Evolutionary conservation across 2,329 filamentous ascomycete genomes (phyloP).

Genomic region (Delphinella strobiligena): DNA sequence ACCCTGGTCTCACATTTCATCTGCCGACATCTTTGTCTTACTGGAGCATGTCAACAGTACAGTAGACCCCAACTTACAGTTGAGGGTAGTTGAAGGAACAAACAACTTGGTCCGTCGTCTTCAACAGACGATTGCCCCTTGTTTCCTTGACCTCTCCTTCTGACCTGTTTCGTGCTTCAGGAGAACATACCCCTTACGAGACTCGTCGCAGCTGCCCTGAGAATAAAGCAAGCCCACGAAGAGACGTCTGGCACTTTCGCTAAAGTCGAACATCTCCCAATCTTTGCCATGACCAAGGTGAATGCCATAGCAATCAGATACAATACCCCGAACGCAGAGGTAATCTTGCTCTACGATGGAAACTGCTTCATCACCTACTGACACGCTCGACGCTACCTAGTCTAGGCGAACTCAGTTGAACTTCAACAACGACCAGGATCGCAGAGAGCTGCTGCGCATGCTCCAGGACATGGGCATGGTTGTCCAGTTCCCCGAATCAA

Average conservation of each 20-base stretch:
- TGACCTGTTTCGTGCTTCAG: conserved; percentile 6
- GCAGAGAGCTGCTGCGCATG: conserved; percentile 13
- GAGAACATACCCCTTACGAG: conserved; percentile 7
- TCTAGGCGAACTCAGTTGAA: conserved; percentile 20
- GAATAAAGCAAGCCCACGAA: conserved; percentile 4
- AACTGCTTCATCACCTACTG: no score
- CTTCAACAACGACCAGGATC: conserved; percentile 15
- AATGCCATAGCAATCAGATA: conserved; percentile 30
- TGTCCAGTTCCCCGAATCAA: not conserved
- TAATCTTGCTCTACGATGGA: no score
- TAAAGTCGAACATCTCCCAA: conserved; percentile 27
- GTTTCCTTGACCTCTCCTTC: not conserved
- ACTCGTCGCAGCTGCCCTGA: conserved; percentile 4
- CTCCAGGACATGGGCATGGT: conserved; percentile 9
- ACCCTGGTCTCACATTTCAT: conserved; percentile 3
- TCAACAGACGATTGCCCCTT: not conserved
- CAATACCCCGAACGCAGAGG: conserved; percentile 23
- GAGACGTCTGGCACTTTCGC: conserved; percentile 18
- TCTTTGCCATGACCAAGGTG: conserved; percentile 30
- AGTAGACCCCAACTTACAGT: not conserved
- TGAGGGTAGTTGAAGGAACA: conserved; percentile 25
- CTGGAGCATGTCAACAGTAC: conserved; percentile 1
- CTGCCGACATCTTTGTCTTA: conserved; percentile 1
- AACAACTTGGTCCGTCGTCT: conserved; percentile 25
- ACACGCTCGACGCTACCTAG: conserved; percentile 10